Percentiles rank a stretch among this genome's conserved stretches.
These are phyloP conservation scores for Pseudogymnoascus sp. DNA, from an alignment of 2,329 filamentous ascomycete genomes.

Conservation along the genomic window DNA sequence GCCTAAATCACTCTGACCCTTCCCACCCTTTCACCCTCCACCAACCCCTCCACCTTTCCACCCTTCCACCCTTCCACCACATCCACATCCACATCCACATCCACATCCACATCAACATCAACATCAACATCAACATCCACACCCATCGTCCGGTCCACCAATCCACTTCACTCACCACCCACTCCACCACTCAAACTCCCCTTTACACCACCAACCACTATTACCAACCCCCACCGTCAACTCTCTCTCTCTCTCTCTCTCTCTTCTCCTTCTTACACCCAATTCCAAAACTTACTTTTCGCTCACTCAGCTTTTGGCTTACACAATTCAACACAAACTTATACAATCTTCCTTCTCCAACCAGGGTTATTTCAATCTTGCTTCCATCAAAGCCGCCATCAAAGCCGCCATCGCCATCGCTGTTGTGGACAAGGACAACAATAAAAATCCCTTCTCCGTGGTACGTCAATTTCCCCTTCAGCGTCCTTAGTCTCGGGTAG, in stretches of 20 bases:
- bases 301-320: not conserved
- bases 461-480: slow-evolving; percentile 2
- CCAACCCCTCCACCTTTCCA: not conserved
- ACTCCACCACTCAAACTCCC: slow-evolving; percentile 10
- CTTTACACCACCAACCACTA: not conserved
- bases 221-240: not conserved
- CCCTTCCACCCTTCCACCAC: not conserved
- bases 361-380: not conserved
- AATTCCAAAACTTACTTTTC: not conserved
- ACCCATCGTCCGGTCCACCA: slow-evolving; percentile 8
- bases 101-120: slow-evolving; percentile 11
- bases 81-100: slow-evolving; percentile 7
- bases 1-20: too few relatives aligned
- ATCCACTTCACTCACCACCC: slow-evolving; percentile 2
- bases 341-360: not conserved
- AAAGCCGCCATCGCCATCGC: not conserved
- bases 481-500: not conserved
- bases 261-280: not conserved
- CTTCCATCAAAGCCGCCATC: not conserved
- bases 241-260: not conserved
- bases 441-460: not conserved
- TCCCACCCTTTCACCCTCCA: not conserved
- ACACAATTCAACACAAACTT: not conserved
- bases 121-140: slow-evolving; percentile 2
- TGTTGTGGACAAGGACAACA: not conserved